These are phyloP conservation scores for Zea luxurians DNA, from an alignment of 176 grass and related monocot genomes.

Conservation along the genomic window DNA sequence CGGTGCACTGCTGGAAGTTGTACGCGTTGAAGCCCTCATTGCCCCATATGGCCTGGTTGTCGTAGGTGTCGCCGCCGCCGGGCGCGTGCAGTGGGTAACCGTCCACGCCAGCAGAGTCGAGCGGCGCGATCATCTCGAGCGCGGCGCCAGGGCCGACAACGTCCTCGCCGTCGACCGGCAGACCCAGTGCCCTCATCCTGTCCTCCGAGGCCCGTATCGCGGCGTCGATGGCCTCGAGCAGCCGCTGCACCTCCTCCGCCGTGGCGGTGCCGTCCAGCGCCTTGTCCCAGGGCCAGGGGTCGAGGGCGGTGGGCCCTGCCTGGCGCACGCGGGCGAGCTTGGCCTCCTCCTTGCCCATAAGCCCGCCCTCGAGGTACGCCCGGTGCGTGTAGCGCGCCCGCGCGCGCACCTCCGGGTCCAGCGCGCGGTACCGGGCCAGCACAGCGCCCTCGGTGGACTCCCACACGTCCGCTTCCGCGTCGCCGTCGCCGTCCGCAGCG, in stretches of 20 bases:
- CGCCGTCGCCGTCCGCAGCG: background rate
- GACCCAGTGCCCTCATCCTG: conserved; percentile 16
- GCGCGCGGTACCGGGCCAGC: conserved; percentile 32
- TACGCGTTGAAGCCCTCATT: background rate
- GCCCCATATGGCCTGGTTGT: background rate
- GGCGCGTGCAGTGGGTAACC: background rate
- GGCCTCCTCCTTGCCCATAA: conserved; percentile 31
- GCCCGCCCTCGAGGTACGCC: conserved; percentile 13
- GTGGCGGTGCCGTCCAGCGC: conserved; percentile 18
- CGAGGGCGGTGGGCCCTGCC: conserved; percentile 8
- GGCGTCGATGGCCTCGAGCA: conserved; percentile 29
- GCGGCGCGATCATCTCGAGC: background rate
- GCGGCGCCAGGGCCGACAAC: background rate
- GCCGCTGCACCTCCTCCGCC: background rate
- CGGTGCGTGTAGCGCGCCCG: conserved; percentile 24
- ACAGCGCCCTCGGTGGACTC: conserved; percentile 30
- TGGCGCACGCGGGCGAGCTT: conserved; percentile 29
- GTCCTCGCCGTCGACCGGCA: background rate
- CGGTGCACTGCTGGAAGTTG: background rate
- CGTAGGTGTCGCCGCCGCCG: background rate
- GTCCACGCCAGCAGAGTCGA: background rate
- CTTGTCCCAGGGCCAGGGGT: conserved; percentile 19
- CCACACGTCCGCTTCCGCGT: background rate
- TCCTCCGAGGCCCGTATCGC: background rate
- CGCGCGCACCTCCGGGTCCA: conserved; percentile 14